A percentile compares a stretch with the other conserved stretches of the same genome.
phyloP scores from a whole-genome alignment of 305 asterid genomes.

The Fraxinus sp. region DNA sequence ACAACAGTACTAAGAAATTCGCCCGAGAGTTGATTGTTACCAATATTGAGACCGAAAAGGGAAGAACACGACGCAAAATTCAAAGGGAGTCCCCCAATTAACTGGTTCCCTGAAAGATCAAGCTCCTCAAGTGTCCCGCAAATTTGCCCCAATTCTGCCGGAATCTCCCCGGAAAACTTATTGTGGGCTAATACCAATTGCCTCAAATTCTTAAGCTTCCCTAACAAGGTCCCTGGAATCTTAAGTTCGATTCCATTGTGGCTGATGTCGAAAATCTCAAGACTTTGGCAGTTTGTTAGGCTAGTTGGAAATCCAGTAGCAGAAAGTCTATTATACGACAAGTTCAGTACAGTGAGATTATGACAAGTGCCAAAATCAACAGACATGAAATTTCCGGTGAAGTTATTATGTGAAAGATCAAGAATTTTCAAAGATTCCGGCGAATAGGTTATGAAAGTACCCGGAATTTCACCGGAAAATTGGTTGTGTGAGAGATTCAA shows the following conservation, averaged over 20 bases:
- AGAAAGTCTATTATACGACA: conserved; percentile 56
- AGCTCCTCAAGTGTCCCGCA: conserved; percentile 66
- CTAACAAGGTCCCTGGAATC: conserved; percentile 56
- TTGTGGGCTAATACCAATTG: conserved; percentile 50
- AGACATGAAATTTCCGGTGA: conserved; percentile 45
- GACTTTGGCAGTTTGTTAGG: conserved; percentile 56
- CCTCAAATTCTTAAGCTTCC: conserved; percentile 54
- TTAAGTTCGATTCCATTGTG: conserved; percentile 45
- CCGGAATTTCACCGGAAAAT: conserved; percentile 46
- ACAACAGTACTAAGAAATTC: conserved; percentile 61
- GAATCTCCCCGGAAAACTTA: conserved; percentile 63
- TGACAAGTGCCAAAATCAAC: conserved; percentile 52
- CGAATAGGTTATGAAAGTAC: conserved; percentile 28
- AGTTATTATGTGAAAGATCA: conserved; percentile 70
- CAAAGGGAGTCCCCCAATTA: conserved; percentile 67
- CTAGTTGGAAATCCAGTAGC: conserved; percentile 54
- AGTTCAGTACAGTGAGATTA: conserved; percentile 51
- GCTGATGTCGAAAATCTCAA: conserved; percentile 55
- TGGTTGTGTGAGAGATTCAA: conserved; percentile 62
- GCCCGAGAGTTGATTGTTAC: conserved; percentile 74
- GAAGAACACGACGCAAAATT: conserved; percentile 55
- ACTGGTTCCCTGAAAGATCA: conserved; percentile 64
- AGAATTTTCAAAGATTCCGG: conserved; percentile 36
- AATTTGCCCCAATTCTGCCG: conserved; percentile 44
- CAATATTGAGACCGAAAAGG: conserved; percentile 52